Evolutionary conservation across 306 rosid species (phyloP), one percentile per base, ranked within the genome.

Genomic region (Casuarina glauca): DNA sequence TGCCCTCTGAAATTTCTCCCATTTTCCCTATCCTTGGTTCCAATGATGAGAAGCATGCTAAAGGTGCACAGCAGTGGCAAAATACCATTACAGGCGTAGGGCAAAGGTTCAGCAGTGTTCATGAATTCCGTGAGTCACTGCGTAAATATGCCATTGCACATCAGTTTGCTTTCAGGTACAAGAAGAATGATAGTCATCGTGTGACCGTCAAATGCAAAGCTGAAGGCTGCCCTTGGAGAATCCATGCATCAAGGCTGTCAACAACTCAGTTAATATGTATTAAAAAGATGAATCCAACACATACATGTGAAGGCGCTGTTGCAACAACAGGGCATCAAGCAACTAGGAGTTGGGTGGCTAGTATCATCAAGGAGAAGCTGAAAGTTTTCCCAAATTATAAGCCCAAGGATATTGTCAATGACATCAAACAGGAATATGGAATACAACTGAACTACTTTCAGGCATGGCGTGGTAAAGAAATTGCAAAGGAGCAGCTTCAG

Each of bases 391-490:
- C 98, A 0, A 88, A 92, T 82, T 95, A 95, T 82, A 95, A 95
- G 90, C 98, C 98, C 61, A 95, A 95, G 87, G 97, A 95, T 82
- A 95, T 95, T 67, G 98, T 95, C 78, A 90, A 85, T 69, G 98
- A 95, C 84, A 92, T 95, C 86, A 92, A 92, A 80, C 82, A 92
- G 81, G 98, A 95, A 85, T 95, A 92, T 77, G 98, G 98, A 77
- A 88, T 95, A 80, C 97, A 92, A 83, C 86, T 95, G 44, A 95
- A 95, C 86, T 95, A 95, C 86, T 95, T 95, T 77, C 98, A 95
- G 80, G 98, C 98, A 53, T 95, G 98, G 98, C 98, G 98, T 39
- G 98, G 98, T 74, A 95, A 95, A 89, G 98, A 95, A 85, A 92
- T 95, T 83, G 98, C 97, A 38, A 95, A 91, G 88, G 98, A 95